Percentiles rank a stretch among this genome's conserved stretches.
Conservation (phyloP, 1,284 basidiomycete species). For the Termitomyces sp. region DNA sequence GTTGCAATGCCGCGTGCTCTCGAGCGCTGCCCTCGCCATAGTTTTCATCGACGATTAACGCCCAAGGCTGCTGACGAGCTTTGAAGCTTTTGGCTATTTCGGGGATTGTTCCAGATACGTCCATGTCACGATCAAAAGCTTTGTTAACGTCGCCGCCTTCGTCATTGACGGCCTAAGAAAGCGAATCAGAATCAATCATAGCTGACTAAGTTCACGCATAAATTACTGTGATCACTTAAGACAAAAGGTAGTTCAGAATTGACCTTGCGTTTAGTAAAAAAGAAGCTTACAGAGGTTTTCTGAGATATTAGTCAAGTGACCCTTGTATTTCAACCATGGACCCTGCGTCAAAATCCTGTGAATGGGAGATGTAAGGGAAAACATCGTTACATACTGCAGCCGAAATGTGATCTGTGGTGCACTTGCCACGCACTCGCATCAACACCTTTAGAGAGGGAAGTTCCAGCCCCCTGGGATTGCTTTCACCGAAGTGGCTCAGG, state of each 20-base stretch:
- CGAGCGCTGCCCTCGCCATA: constrained; percentile 98
- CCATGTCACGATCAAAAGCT: constrained; percentile 73
- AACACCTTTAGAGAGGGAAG: constrained; percentile 80
- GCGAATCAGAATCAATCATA: neutral
- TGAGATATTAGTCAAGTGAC: constrained; percentile 93
- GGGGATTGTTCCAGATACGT: constrained; percentile 78
- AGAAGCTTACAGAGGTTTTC: constrained; percentile 80
- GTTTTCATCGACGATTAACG: constrained; percentile 92
- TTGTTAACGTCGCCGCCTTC: constrained; percentile 89
- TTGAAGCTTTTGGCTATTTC: constrained; percentile 86
- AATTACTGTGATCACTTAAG: constrained; percentile 40
- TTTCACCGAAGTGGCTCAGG: constrained; percentile 64
- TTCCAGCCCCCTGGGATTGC: constrained; percentile 62
- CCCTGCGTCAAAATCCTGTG: constrained; percentile 45
- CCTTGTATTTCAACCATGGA: constrained; percentile 98
- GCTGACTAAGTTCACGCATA: neutral
- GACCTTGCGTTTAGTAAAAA: neutral
- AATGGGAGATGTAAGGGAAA: neutral
- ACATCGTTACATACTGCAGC: constrained; percentile 63
- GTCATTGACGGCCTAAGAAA: constrained; percentile 75
- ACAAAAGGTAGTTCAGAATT: neutral
- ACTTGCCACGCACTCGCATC: constrained; percentile 93
- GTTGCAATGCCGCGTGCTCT: constrained; percentile 96
- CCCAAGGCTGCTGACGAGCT: constrained; percentile 82
- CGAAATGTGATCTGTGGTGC: constrained; percentile 97